Base-by-base conservation (phyloP, 1,139 yeast genomes). In the Hemisphaericaspora xylanilytica region DNA sequence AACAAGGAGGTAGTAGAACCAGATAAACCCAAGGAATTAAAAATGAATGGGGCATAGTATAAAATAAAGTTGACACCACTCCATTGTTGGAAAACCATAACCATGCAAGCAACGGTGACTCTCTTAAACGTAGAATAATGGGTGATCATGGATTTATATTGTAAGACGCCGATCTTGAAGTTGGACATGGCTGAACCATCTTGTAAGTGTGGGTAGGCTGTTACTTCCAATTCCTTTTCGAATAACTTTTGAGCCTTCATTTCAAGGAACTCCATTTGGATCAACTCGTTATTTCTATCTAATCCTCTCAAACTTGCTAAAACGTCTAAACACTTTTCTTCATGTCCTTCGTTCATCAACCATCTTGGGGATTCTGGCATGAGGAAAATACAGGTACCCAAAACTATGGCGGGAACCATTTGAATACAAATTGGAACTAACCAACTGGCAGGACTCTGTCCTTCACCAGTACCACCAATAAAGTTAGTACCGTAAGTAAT, bases 11-110 rank as follows among this genome's bases (percentile, higher is more conserved):
- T 96, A 50, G 80, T 78, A 46, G 95, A 70, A 18, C 96, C 97
- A 11, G 75, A 64, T 96, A 96, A 89, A 18, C 97, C 97, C 3
- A 97, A 97, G 53, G 86, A 86, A 59, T 88, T 96, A 61, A 89
- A 90, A 34, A 89, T 94, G 64, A 89, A 70, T 1, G 97, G 96
- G 1, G 96, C 96, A 63, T 89, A 89, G 65, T 89, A 90, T 1
- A 95, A 82, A 40, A 90, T 87, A 44, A 90, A 90, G 55, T 89
- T 89, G 59, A 89, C 90, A 52, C 97, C 97, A 55, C 88, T 86
- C 57, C 89, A 69, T 61, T 89, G 97, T 3, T 96, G 96, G 71
- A 89, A 87, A 67, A 88, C 80, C 56, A 85, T 94, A 1, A 96
- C 83, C 26, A 89, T 81, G 79, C 94, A 87, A 5, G 96, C 97